A percentile compares a stretch with the other conserved stretches of the same genome.
phyloP scores from a whole-genome alignment of 257 asterid genomes.

The Euphrasia confusa region DNA sequence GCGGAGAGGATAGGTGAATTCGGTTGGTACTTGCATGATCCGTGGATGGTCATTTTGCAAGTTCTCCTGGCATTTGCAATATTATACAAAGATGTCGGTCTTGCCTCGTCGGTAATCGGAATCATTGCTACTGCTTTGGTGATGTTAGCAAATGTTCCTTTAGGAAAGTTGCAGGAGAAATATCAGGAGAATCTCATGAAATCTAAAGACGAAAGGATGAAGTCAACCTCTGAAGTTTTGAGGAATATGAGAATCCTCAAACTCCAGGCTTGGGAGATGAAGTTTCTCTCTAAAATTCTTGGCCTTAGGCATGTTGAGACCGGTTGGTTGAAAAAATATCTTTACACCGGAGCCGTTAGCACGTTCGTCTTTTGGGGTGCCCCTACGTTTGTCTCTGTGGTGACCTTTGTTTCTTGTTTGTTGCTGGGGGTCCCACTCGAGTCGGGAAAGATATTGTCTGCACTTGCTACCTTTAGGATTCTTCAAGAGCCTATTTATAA shows the following conservation, averaged over 20 bases:
- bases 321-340: constrained; percentile 63
- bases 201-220: constrained; percentile 84
- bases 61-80: constrained; percentile 55
- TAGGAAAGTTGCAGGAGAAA: constrained; percentile 60
- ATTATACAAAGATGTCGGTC: constrained; percentile 68
- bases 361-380: constrained; percentile 70
- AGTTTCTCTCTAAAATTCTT: constrained; percentile 58
- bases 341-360: constrained; percentile 47
- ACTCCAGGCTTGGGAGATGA: constrained; percentile 93
- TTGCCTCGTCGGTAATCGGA: constrained; percentile 57
- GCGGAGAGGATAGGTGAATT: constrained; percentile 83
- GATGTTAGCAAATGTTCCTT: constrained; percentile 69
- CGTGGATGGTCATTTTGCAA: constrained; percentile 72
- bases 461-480: constrained; percentile 83
- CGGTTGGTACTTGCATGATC: constrained; percentile 81
- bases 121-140: constrained; percentile 54
- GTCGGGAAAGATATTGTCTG: constrained; percentile 79
- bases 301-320: constrained; percentile 57
- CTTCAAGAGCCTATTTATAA: constrained; percentile 79
- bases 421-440: constrained; percentile 78
- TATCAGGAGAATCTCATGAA: constrained; percentile 72
- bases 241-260: constrained; percentile 91
- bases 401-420: constrained; percentile 71
- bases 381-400: constrained; percentile 70
- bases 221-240: constrained; percentile 80